These are phyloP conservation scores for Calonectria honghensis DNA, from an alignment of 2,329 filamentous ascomycete species.

Conservation along the genomic window DNA sequence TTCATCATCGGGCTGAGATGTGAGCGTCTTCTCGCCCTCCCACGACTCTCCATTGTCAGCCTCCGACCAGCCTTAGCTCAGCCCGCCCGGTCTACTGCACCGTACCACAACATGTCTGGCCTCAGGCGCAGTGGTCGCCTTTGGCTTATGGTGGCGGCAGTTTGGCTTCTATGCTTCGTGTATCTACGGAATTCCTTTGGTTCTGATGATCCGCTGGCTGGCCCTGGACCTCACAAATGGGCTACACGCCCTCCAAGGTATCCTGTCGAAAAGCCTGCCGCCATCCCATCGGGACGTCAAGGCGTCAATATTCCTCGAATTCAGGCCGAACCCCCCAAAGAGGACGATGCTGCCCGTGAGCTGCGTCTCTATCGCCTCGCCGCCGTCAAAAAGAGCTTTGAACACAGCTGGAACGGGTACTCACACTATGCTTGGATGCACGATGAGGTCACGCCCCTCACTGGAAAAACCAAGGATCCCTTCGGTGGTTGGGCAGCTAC, in stretches of 20 bases:
- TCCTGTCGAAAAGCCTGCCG: conserved; percentile 50
- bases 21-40: conserved; percentile 33
- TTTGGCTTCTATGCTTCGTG: conserved; percentile 53
- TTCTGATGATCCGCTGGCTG: conserved; percentile 48
- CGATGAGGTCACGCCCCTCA: conserved; percentile 77
- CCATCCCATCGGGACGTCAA: conserved; percentile 60
- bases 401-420: conserved; percentile 76
- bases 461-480: conserved; percentile 69
- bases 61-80: conserved; percentile 30
- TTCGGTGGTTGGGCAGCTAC: conserved; percentile 81
- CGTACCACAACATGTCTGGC: conserved; percentile 35
- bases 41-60: conserved; percentile 27
- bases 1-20: conserved; percentile 37
- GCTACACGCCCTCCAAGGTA: conserved; percentile 49
- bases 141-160: conserved; percentile 50
- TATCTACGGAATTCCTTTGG: conserved; percentile 52
- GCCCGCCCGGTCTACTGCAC: conserved; percentile 22
- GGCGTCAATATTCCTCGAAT: conserved; percentile 53
- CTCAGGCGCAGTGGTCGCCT: conserved; percentile 51
- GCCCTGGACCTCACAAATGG: conserved; percentile 51
- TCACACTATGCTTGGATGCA: conserved; percentile 77
- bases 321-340: conserved; percentile 59
- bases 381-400: conserved; percentile 70
- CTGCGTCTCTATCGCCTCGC: conserved; percentile 61
- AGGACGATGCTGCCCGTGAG: conserved; percentile 52